A percentile compares a stretch with the other conserved stretches of the same genome.
Evolutionary conservation across 768 basidiomycete species (phyloP).

Genomic region (Phallus indusiatus): DNA sequence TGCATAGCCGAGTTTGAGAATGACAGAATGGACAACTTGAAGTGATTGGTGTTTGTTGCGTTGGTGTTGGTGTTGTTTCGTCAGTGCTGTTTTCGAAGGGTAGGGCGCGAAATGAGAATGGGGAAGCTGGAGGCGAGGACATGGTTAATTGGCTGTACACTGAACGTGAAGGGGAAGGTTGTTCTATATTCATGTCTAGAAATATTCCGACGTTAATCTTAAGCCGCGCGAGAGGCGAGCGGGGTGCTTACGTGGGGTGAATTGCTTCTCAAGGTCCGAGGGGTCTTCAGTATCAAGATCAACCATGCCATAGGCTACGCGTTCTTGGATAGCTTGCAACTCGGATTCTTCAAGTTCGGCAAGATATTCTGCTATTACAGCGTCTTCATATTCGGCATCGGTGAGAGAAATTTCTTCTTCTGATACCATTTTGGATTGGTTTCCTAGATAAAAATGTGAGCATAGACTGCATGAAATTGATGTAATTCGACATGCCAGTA

Average conservation of each 20-base stretch:
- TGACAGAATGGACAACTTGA: constrained; percentile 5
- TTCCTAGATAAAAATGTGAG: not conserved
- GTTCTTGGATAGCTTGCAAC: not conserved
- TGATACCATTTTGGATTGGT: not conserved
- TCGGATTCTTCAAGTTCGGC: constrained; percentile 6
- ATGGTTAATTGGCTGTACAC: not conserved
- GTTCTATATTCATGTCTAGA: not conserved
- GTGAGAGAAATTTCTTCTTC: not conserved
- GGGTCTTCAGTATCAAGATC: constrained; percentile 7
- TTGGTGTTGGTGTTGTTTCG: not conserved
- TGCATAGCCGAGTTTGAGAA: not conserved
- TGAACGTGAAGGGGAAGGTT: constrained; percentile 2
- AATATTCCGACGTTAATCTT: no score
- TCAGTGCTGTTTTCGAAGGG: no score
- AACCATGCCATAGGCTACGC: not conserved
- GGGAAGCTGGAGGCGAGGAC: constrained; percentile 3
- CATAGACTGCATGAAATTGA: not conserved
- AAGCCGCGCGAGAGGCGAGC: not conserved
- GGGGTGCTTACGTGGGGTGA: not conserved
- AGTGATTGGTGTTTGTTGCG: not conserved
- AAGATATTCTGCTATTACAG: constrained; percentile 7
- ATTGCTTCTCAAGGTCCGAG: not conserved
- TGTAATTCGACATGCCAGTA: not conserved
- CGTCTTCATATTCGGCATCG: constrained; percentile 1
- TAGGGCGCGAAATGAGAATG: not conserved